A percentile compares a stretch with the other conserved stretches of the same genome.
Conservation (phyloP, 1,284 basidiomycete species). For the Paramarasmius palmivorus region DNA sequence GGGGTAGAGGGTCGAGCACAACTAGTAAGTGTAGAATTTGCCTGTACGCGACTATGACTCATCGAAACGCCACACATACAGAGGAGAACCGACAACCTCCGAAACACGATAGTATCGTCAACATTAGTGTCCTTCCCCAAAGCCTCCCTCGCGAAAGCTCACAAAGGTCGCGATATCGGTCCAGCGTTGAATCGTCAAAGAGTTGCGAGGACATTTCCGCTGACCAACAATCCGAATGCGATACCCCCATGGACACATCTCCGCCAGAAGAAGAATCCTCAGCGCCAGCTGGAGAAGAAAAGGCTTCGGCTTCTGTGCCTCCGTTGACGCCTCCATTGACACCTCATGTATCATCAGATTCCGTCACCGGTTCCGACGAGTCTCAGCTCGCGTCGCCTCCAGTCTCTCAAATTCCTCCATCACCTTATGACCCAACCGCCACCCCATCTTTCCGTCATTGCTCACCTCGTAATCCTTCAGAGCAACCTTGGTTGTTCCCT, state of each 20-base stretch:
- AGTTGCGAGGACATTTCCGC: neutral
- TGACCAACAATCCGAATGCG: too few relatives aligned
- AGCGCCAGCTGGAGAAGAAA: neutral
- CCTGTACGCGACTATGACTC: neutral
- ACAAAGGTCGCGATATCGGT: conserved; percentile 43
- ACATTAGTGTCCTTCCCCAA: conserved; percentile 39
- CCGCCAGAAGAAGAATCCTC: neutral
- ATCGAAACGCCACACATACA: conserved; percentile 22
- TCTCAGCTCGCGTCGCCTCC: conserved; percentile 24
- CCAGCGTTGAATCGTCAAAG: neutral
- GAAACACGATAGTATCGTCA: conserved; percentile 39
- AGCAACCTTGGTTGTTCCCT: conserved; percentile 76
- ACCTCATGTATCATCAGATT: conserved; percentile 34
- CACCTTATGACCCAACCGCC: conserved; percentile 69
- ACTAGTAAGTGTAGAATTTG: neutral
- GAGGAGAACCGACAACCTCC: conserved; percentile 44
- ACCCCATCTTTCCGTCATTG: conserved; percentile 77
- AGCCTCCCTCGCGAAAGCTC: conserved; percentile 30
- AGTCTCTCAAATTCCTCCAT: conserved; percentile 47
- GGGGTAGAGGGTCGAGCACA: conserved; percentile 61
- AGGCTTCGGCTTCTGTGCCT: conserved; percentile 9
- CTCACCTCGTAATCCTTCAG: conserved; percentile 64
- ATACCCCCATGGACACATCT: too few relatives aligned
- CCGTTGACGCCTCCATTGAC: conserved; percentile 39
- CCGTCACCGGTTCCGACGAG: conserved; percentile 24